A percentile compares a stretch with the other conserved stretches of the same genome.
Evolutionary conservation across 495 filamentous ascomycete species (phyloP).

Genomic region (Bryoglossum gracile): DNA sequence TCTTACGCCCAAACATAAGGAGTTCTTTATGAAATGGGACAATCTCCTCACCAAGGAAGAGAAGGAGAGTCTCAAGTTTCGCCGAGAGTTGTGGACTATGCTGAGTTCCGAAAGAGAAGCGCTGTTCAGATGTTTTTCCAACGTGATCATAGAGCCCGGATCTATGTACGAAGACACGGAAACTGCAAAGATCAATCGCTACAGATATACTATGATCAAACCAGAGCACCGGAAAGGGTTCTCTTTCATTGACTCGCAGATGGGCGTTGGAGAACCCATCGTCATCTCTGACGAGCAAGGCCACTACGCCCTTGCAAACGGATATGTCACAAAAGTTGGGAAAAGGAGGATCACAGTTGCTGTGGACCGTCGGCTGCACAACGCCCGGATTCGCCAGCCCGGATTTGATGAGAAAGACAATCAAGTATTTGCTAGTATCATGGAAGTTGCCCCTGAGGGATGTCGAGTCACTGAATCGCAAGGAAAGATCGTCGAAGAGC

Average conservation of each 20-base stretch:
- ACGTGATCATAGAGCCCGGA: slow-evolving; percentile 69
- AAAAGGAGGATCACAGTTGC: slow-evolving; percentile 72
- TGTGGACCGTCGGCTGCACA: slow-evolving; percentile 81
- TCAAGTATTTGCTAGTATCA: slow-evolving; percentile 84
- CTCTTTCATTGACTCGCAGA: slow-evolving; percentile 85
- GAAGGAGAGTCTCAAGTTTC: slow-evolving; percentile 72
- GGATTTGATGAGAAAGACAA: slow-evolving; percentile 71
- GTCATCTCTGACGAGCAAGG: slow-evolving; percentile 95
- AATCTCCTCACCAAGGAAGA: slow-evolving; percentile 89
- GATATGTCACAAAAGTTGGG: slow-evolving; percentile 72
- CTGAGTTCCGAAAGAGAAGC: slow-evolving; percentile 81
- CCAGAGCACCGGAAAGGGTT: slow-evolving; percentile 47
- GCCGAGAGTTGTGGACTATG: slow-evolving; percentile 92
- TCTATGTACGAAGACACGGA: slow-evolving; percentile 59
- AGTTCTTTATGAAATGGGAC: slow-evolving; percentile 94
- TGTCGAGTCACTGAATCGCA: slow-evolving; percentile 39
- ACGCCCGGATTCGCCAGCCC: slow-evolving; percentile 63
- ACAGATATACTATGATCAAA: slow-evolving; percentile 74
- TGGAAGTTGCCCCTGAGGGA: slow-evolving; percentile 63
- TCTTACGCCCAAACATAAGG: slow-evolving; percentile 60
- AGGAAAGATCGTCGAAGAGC: slow-evolving; percentile 41
- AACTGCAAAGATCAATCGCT: slow-evolving; percentile 81
- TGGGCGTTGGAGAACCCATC: slow-evolving; percentile 83
- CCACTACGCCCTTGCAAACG: slow-evolving; percentile 88
- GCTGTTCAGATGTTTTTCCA: slow-evolving; percentile 60